A percentile compares a stretch with the other conserved stretches of the same genome.
Conservation (phyloP, 257 asterid species). For the Misopates orontium region DNA sequence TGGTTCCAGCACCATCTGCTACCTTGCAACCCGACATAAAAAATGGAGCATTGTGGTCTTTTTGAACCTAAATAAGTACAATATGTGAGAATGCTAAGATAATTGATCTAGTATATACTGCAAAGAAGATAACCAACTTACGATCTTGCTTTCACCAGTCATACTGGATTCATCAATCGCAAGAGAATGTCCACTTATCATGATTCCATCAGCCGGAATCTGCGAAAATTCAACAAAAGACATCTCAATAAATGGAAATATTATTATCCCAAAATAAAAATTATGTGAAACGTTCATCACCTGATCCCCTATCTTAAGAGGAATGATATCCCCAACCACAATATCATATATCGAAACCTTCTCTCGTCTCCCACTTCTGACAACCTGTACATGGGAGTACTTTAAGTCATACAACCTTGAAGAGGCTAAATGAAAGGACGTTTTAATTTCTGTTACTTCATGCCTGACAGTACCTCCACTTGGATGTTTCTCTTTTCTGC, state of each 20-base stretch:
- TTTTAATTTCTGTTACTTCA: neutral
- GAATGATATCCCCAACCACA: constrained; percentile 92
- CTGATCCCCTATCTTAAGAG: constrained; percentile 96
- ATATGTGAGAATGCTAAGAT: no score
- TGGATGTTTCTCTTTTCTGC: constrained; percentile 89
- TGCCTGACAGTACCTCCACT: constrained; percentile 62
- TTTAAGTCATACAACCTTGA: constrained; percentile 6
- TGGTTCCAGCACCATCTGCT: constrained; percentile 93
- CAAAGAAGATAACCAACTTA: constrained; percentile 45
- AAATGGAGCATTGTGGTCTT: constrained; percentile 81
- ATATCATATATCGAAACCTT: constrained; percentile 80
- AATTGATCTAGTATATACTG: no score
- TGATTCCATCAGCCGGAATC: constrained; percentile 94
- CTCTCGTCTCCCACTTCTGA: constrained; percentile 85
- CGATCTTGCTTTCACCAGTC: constrained; percentile 99
- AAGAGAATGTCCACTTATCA: constrained; percentile 82
- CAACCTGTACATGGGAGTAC: constrained; percentile 50
- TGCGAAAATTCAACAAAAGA: constrained; percentile 32
- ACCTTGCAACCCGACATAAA: constrained; percentile 97
- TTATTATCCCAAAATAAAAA: constrained; percentile 7
- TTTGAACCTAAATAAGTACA: constrained; percentile 54
- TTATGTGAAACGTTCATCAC: constrained; percentile 37
- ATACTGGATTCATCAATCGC: constrained; percentile 97
- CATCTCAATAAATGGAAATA: constrained; percentile 15
- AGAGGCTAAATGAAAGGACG: neutral